A percentile compares a stretch with the other conserved stretches of the same genome.
These are phyloP conservation scores for Rhododendron molle DNA, from an alignment of 148 eudicot species.

Conservation along the genomic window DNA sequence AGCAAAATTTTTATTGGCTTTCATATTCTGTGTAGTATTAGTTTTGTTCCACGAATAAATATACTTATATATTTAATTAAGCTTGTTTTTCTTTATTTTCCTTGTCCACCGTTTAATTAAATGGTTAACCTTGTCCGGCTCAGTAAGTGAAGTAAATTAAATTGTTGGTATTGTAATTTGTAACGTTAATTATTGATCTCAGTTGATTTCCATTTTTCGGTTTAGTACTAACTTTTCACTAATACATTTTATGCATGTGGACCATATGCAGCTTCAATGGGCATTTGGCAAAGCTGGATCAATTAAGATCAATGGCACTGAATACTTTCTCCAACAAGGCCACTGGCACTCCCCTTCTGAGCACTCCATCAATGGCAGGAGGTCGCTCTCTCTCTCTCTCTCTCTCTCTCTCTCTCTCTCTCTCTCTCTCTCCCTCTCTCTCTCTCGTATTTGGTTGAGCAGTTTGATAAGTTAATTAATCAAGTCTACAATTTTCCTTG, in stretches of 20 bases:
- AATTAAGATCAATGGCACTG: constrained; percentile 37
- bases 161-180: not conserved
- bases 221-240: not conserved
- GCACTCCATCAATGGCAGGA: constrained; percentile 53
- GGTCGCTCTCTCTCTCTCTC: constrained; percentile 23
- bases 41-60: not conserved
- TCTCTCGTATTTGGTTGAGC: not conserved
- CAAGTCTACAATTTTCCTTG: not conserved
- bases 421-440: not conserved
- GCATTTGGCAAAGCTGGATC: constrained; percentile 34
- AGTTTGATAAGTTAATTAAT: not conserved
- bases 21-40: not conserved
- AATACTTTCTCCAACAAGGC: constrained; percentile 37
- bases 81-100: no score
- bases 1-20: not conserved
- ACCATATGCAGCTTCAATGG: constrained; percentile 45
- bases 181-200: not conserved
- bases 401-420: not conserved
- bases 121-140: no score
- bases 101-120: no score
- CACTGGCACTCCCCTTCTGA: constrained; percentile 86
- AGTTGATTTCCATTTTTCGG: not conserved
- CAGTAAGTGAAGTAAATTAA: no score
- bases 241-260: not conserved
- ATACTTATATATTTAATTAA: no score